Evolutionary conservation across 2,329 filamentous ascomycete genomes (phyloP).

Genomic region (Clonostachys byssicola): DNA sequence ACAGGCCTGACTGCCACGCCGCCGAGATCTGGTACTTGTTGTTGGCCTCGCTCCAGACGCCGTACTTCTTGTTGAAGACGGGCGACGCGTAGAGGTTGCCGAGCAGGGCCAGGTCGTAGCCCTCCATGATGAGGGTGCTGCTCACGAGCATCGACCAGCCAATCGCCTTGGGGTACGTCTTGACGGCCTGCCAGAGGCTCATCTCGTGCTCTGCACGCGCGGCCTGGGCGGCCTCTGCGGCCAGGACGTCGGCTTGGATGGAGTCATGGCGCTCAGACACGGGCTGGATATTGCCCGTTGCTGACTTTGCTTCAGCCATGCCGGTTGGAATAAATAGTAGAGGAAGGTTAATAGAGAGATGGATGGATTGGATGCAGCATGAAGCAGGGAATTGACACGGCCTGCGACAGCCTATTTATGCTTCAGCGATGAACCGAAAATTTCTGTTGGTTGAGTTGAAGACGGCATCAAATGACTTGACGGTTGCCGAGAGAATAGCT

Average conservation of each 20-base stretch:
- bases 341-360: not conserved
- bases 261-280: conserved; percentile 13
- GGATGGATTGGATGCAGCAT: not conserved
- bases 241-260: conserved; percentile 13
- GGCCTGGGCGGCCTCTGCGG: conserved; percentile 32
- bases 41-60: conserved; percentile 21
- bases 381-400: too few species aligned
- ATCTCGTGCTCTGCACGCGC: conserved; percentile 33
- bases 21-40: conserved; percentile 43
- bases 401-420: too few species aligned
- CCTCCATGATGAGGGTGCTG: conserved; percentile 43
- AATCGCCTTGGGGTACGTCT: conserved; percentile 40
- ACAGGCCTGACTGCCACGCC: conserved; percentile 53
- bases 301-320: not conserved
- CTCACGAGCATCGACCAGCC: conserved; percentile 41
- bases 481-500: too few species aligned
- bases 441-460: too few species aligned
- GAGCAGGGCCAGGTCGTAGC: conserved; percentile 45
- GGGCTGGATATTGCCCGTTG: not conserved
- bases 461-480: too few species aligned
- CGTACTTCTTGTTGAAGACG: conserved; percentile 39
- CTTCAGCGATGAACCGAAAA: too few species aligned
- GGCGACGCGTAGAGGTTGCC: conserved; percentile 43
- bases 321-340: not conserved
- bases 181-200: conserved; percentile 31